Conservation (phyloP, 129 eudicot species). For the Pittosporum tobira region DNA sequence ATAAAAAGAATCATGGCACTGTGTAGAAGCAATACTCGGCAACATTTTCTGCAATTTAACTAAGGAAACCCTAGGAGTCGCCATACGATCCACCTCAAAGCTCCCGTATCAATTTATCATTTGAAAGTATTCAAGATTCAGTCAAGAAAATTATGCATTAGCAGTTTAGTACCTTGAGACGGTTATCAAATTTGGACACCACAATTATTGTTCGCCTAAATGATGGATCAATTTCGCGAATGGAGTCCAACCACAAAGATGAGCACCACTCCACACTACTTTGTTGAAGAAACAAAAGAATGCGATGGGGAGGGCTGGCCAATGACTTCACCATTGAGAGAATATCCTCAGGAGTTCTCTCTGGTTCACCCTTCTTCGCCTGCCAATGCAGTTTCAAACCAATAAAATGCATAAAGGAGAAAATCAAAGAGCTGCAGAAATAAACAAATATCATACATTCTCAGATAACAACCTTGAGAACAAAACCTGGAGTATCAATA, state of each 20-base stretch:
- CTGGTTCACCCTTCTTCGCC: slow-evolving; percentile 98
- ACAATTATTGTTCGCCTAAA: slow-evolving; percentile 76
- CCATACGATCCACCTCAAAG: background rate
- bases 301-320: slow-evolving; percentile 93
- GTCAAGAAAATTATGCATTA: background rate
- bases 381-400: slow-evolving; percentile 19
- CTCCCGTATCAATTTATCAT: no score
- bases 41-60: background rate
- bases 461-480: slow-evolving; percentile 59
- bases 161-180: slow-evolving; percentile 95
- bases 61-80: background rate
- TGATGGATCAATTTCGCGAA: slow-evolving; percentile 89
- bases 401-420: background rate
- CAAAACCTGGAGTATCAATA: slow-evolving; percentile 92
- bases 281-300: slow-evolving; percentile 91
- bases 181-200: slow-evolving; percentile 94
- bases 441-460: background rate
- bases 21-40: background rate
- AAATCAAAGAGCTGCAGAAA: background rate
- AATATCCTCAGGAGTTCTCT: slow-evolving; percentile 87
- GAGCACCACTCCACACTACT: slow-evolving; percentile 99
- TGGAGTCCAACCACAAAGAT: slow-evolving; percentile 85
- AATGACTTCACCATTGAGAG: slow-evolving; percentile 87
- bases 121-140: background rate
- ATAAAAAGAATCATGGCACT: background rate